Conservation (phyloP, 2,329 filamentous ascomycete genomes). For the Colletotrichum sp. region DNA sequence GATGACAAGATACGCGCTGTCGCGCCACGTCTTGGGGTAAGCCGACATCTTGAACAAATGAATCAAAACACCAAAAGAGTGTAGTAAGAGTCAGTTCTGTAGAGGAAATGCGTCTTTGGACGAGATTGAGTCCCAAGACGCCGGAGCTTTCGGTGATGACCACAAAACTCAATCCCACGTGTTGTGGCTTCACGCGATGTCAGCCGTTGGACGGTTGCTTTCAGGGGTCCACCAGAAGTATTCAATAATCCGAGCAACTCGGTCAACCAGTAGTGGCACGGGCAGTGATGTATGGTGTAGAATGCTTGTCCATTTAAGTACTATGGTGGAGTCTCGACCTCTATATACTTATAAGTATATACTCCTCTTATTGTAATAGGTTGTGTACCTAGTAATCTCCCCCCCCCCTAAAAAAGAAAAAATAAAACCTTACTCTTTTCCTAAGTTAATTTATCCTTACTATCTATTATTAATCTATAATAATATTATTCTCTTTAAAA, state of each 20-base stretch:
- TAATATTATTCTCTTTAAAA: no score
- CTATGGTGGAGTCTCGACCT: no score
- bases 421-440: no score
- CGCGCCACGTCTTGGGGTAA: conserved; percentile 25
- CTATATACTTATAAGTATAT: no score
- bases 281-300: no score
- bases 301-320: no score
- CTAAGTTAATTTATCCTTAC: no score
- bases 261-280: accelerated
- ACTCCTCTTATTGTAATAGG: no score
- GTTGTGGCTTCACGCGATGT: not conserved
- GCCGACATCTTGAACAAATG: not conserved
- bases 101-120: not conserved
- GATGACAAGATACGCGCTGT: conserved; percentile 40
- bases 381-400: no score
- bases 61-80: not conserved
- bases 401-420: no score
- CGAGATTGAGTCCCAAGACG: not conserved
- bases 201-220: not conserved
- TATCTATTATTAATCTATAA: no score
- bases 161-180: not conserved
- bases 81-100: accelerated
- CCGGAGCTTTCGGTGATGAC: not conserved
- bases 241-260: accelerated
- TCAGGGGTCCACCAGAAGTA: not conserved